Base-by-base conservation (phyloP, 1,139 yeast genomes). In the Candida anutae region DNA sequence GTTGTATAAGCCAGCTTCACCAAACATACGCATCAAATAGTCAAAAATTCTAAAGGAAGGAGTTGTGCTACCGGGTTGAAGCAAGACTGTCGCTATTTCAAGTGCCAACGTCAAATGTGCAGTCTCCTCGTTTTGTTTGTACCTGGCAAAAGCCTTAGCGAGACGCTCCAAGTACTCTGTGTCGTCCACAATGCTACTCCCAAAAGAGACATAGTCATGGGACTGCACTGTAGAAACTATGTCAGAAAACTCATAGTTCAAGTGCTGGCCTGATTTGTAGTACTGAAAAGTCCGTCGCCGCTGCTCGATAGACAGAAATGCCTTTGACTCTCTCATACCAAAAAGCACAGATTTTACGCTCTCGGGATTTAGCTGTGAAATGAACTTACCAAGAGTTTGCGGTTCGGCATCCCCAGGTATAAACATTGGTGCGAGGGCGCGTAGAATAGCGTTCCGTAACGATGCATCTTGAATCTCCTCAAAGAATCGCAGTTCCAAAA, bases 191-290 rank as follows among this genome's bases (percentile, higher is more conserved):
- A 29, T 27, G 3, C 39, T 36, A 12, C 44, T 39, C 9, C 32
- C 21, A 27, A 54, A 56, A 11, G 29, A 27, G 3, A 53, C 32
- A 9, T 39, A 38, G 13, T 36, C 34, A 5, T 28, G 23, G 5
- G 41, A 38, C 23, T 40, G 45, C 5, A 50, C 35, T 16, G 31
- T 30, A n/a, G 30, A 38, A 4, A 41, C 23, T 9, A 49, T 44
- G 29, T 55, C 61, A 2, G 55, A 42, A 23, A 46, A 44, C 13
- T 55, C 50, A 29, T 57, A 55, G 28, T 54, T 60, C 16, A 59
- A 40, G 39, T 47, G 48, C 20, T 58, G 55, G 1, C 58, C 55
- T 2, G 66, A 53, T 30, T 56, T 58, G 39, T 42, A 47, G 29
- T 50, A 34, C 23, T 37, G 35, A 36, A 52, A 54, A 15, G 45